Base-by-base conservation (phyloP, 2,329 filamentous ascomycete species). In the Apiospora phragmitis region DNA sequence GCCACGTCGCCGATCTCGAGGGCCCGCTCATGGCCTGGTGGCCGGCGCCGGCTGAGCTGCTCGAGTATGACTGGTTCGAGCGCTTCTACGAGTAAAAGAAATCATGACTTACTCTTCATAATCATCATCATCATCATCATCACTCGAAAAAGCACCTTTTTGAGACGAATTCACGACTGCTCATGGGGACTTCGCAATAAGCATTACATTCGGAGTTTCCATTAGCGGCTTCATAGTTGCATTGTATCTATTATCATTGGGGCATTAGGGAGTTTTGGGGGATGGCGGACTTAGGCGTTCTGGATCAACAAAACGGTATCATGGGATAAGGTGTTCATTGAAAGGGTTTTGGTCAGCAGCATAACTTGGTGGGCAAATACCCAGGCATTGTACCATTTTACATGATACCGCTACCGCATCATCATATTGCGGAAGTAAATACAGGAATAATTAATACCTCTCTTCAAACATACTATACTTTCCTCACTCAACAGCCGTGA, bases 21-120 rank as follows among this genome's bases (percentile, higher is more conserved):
- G 77, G 77, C 0, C 72, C 76, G 18, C n/a, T 75, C 65, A 79
- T 79, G 77, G 73, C 75, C 4, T 79, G 77, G 77, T 79, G 77
- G 77, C 77, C 77, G 3, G 73, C 72, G 45, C 73, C 76, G 0
- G 55, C 74, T 11, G 76, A 76, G 21, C 35, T 71, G 2, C 73
- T 75, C 72, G 75, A 77, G 71, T 67, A 76, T 59, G 73, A 78
- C 24, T 79, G 77, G 77, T 73, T 73, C 29, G 77, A 79, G 65
- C 67, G 71, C n/a, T 79, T 79, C 70, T 79, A 79, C 73, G 77
- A 79, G 71, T 79, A 51, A 32, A 62, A 9, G 38, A 55, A 43
- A 9, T 41, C 38, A 9, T 41, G 12, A 42, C 41, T 42, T 3
- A 16, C 12, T 42, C 41, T n/a, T n/a, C n/a, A n/a, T n/a, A n/a